These are phyloP conservation scores for Glomus cerebriforme DNA, from an alignment of 192 early-diverging fungal species.

Conservation along the genomic window DNA sequence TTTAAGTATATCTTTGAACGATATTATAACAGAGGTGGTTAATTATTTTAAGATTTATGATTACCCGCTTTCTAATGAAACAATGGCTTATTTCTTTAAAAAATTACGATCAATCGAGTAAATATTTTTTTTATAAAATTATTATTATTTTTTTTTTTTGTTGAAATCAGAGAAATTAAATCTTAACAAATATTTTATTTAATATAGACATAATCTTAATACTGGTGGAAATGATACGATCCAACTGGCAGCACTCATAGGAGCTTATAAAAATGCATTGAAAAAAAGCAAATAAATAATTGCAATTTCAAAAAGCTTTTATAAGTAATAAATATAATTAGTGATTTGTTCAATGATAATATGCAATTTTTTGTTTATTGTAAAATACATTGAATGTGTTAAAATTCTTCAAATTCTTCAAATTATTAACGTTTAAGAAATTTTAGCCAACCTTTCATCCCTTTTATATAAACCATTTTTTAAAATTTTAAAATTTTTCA, in stretches of 20 bases:
- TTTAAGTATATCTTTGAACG: constrained; percentile 87
- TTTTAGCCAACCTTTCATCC: constrained; percentile 24
- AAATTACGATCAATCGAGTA: constrained; percentile 90
- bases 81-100: constrained; percentile 72
- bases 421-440: background rate
- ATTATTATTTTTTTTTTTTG: constrained; percentile 7
- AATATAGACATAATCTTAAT: constrained; percentile 77
- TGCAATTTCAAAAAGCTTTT: background rate
- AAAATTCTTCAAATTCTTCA: background rate
- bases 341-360: background rate
- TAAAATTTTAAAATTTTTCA: constrained; percentile 10
- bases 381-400: too few species aligned
- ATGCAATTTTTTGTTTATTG: too few species aligned
- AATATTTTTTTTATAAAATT: constrained; percentile 35
- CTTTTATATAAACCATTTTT: constrained; percentile 24
- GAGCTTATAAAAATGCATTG: constrained; percentile 73
- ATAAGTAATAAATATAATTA: background rate
- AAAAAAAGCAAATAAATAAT: background rate
- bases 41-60: constrained; percentile 57
- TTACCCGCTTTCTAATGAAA: constrained; percentile 68
- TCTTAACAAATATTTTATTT: background rate
- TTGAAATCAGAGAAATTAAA: background rate
- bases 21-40: constrained; percentile 84
- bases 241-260: constrained; percentile 87
- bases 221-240: constrained; percentile 84